Percentiles rank a stretch among this genome's conserved stretches.
Conservation (phyloP, 2,329 filamentous ascomycete genomes). For the Paraphaeosphaeria minitans region DNA sequence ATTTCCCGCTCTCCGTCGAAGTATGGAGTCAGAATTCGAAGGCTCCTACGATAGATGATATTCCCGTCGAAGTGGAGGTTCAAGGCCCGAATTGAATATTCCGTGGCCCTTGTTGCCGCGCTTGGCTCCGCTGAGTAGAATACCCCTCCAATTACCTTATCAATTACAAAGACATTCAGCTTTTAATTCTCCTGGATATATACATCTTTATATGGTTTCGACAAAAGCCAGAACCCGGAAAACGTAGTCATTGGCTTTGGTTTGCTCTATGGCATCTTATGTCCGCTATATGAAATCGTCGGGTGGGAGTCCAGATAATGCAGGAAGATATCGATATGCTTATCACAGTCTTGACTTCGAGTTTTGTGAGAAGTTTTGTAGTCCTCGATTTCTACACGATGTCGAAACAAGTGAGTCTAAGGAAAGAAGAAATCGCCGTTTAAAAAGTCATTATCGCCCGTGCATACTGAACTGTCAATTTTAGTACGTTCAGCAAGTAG, state of each 20-base stretch:
- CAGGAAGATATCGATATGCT: constrained; percentile 17
- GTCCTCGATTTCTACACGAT: constrained; percentile 4
- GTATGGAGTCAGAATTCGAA: constrained; percentile 3
- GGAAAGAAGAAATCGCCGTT: not conserved
- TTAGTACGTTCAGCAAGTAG: no score
- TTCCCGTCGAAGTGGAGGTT: constrained; percentile 16
- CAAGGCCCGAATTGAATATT: constrained; percentile 11
- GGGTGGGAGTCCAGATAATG: constrained; percentile 15
- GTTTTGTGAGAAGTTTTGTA: not conserved
- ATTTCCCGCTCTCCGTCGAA: constrained; percentile 19
- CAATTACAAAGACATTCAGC: constrained; percentile 18
- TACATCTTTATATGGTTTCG: constrained; percentile 13
- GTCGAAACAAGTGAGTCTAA: constrained; percentile 8
- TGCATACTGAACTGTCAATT: no score
- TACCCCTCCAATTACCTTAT: constrained; percentile 9
- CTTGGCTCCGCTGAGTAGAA: not conserved
- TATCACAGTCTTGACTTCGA: constrained; percentile 2
- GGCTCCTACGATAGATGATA: not conserved
- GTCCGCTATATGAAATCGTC: not conserved
- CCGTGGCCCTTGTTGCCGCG: not conserved
- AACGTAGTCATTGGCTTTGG: constrained; percentile 13
- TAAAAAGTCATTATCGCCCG: no score
- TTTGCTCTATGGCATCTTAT: constrained; percentile 1
- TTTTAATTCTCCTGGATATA: constrained; percentile 12
- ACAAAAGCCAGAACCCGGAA: constrained; percentile 11